A percentile compares a stretch with the other conserved stretches of the same genome.
phyloP scores from a whole-genome alignment of 2,329 filamentous ascomycete species.

The Zasmidium angulare region DNA sequence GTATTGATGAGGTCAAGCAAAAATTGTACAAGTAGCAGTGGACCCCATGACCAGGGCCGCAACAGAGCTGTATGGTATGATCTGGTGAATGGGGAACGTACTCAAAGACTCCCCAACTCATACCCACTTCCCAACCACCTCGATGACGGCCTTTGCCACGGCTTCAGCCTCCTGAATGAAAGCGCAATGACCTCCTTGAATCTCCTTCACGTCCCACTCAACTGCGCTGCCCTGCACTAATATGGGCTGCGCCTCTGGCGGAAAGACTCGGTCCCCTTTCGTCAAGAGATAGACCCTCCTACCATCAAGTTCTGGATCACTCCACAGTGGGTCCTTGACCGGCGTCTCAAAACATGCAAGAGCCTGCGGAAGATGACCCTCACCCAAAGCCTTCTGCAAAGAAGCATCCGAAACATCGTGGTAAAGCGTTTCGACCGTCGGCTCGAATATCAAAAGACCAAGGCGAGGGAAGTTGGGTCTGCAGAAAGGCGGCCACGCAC shows the following conservation, averaged over 20 bases:
- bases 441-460: constrained; percentile 13
- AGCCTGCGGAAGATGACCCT: constrained; percentile 13
- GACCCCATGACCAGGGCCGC: no score
- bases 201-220: constrained; percentile 16
- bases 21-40: no score
- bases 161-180: constrained; percentile 11
- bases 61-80: no score
- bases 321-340: constrained; percentile 17
- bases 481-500: constrained; percentile 1
- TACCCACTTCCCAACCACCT: constrained; percentile 6
- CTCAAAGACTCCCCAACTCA: no score
- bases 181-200: constrained; percentile 16
- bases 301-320: constrained; percentile 11
- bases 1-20: no score
- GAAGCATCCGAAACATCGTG: constrained; percentile 10
- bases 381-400: constrained; percentile 8
- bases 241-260: constrained; percentile 8
- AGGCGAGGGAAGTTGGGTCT: constrained; percentile 6
- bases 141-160: constrained; percentile 12
- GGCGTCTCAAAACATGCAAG: constrained; percentile 10
- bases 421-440: constrained; percentile 10
- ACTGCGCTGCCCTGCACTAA: constrained; percentile 12
- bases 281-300: constrained; percentile 15
- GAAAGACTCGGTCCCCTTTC: constrained; percentile 10
- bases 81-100: no score